Evolutionary conservation across 805 yeast genomes (phyloP), one percentile per base, ranked within the genome.

Genomic region (Saccharomyces mikatae): DNA sequence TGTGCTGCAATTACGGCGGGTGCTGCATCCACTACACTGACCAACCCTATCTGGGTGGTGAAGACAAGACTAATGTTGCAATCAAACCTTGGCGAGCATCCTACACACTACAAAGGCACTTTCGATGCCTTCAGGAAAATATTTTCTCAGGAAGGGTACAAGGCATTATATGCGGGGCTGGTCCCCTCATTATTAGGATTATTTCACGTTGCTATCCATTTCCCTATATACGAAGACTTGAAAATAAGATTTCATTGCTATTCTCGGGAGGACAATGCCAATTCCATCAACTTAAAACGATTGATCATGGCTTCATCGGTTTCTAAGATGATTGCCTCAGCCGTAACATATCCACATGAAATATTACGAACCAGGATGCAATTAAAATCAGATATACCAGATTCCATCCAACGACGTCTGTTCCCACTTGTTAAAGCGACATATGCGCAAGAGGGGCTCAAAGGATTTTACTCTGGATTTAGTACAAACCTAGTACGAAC

Each of bases 41-140:
- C 96, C 0, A 94, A 94, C 68, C 99, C 99, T 10, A 88, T 92
- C 11, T 94, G 99, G 99, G 98, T 94, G 47, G 91, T 94, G 32
- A 94, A 94, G 69, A 94, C 99, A 1, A 76, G 99, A 64, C 73
- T 94, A 51, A 94, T 94, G 98, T 75, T 91, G 46, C 96, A 88
- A 65, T 84, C 85, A 3, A 65, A 65, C 52, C 60, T 64, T 10
- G 59, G 61, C 1, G 56, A 58, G 41, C 54, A 60, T 44, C 58
- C 66, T 8, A 68, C 71, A 5, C 65, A 63, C 51, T 68, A 94
- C 67, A 79, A 71, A 21, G 90, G 95, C 13, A 88, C 97, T 0
- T 53, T 84, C 44, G 92, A 92, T 68, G 97, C 98, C 1, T 87
- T 91, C 64, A 72, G 67, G 41, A 84, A 81, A 58, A 94, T 94